Evolutionary conservation across 805 yeast species (phyloP), one percentile per base, ranked within the genome.

Genomic region (Candida glaebosa): DNA sequence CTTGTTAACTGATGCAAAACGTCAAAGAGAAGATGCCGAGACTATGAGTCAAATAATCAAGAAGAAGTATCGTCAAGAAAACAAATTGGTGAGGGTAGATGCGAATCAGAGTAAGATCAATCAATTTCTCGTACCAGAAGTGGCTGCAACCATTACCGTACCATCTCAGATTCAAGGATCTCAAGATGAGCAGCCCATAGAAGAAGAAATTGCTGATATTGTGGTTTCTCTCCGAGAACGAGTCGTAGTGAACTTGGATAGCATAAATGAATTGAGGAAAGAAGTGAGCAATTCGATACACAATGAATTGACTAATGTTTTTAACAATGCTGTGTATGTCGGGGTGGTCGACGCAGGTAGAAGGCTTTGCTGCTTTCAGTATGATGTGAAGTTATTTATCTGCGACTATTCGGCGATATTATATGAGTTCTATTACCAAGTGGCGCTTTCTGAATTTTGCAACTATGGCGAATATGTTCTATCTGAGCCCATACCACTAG

Each of bases 311-410:
- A 82, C 95, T 0, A 74, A 78, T 33, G 61, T 87, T 2, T 80
- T 91, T 59, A 73, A 83, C 6, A 78, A 84, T 41, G 76, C 84
- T 38, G 78, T 83, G 0, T 87, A 75, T 54, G 83, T 93, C 6
- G 99, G 99, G 0, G 63, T 91, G 3, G 90, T 87, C 2, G 98
- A 91, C 56, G 75, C 75, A 8, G 55, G 62, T 9, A 75, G 79
- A 46, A 66, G 97, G 34, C 65, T 91, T 16, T 82, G 85, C 10
- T 84, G 96, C n/a, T 69, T 91, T 34, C 99, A 93, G 57, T 76
- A 81, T 55, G 96, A 84, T 51, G 84, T 89, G 6, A 79, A 81
- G 43, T 66, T 93, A 10, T 84, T 76, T 56, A 61, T 93, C 18
- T 79, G 91, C 15, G 96, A 91, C 60, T 93, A 88, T 59, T 87